A percentile compares a stretch with the other conserved stretches of the same genome.
These are phyloP conservation scores for Coemansia furcata DNA, from an alignment of 192 early-diverging fungal genomes.

Conservation along the genomic window DNA sequence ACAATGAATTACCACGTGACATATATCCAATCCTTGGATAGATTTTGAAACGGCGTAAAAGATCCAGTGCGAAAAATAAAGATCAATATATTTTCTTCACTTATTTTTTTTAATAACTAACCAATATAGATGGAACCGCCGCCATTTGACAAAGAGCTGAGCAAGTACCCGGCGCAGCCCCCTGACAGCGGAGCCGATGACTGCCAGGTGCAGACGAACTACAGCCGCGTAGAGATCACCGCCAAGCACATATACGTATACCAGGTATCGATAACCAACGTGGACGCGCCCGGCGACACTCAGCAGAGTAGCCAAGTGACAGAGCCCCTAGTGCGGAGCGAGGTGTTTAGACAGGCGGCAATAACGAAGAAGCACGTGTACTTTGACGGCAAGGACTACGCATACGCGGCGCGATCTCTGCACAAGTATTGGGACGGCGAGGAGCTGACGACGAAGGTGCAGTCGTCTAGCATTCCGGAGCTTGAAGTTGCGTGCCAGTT, in stretches of 20 bases:
- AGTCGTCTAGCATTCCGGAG: background rate
- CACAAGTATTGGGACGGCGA: slow-evolving; percentile 14
- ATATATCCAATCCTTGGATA: background rate
- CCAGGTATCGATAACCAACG: slow-evolving; percentile 26
- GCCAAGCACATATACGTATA: slow-evolving; percentile 37
- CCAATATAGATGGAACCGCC: background rate
- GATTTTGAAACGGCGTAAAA: background rate
- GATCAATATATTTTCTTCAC: background rate
- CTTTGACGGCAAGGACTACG: slow-evolving; percentile 31
- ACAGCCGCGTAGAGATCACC: background rate
- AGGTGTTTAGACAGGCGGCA: background rate
- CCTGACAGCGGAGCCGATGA: background rate
- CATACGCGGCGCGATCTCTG: slow-evolving; percentile 13
- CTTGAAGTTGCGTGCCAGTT: slow-evolving; percentile 5
- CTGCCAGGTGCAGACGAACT: slow-evolving; percentile 15
- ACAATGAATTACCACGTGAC: background rate
- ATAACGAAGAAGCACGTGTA: background rate
- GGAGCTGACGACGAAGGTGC: background rate
- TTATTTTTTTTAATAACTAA: background rate
- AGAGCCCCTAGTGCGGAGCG: background rate
- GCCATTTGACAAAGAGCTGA: background rate
- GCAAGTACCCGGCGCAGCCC: slow-evolving; percentile 4
- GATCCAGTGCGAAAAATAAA: background rate
- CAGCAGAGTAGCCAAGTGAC: background rate
- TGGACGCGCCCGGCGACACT: slow-evolving; percentile 5